Evolutionary conservation across 768 basidiomycete genomes (phyloP), one percentile per base, ranked within the genome.

Genomic region (Rickenella mellea): DNA sequence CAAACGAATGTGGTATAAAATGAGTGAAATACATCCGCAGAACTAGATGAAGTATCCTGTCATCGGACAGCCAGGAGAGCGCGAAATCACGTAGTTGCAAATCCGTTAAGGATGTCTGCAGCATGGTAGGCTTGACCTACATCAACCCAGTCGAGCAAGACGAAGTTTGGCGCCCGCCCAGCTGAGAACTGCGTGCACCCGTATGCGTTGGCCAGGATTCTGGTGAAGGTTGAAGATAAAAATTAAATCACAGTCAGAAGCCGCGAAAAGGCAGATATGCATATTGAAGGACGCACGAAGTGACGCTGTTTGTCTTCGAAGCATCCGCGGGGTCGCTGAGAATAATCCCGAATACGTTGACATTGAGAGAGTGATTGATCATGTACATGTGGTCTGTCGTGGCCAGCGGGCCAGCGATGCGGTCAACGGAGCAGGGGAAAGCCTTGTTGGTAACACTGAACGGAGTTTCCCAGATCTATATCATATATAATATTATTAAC

Each of bases 341-440:
- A 36, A 58, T 45, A 46, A 62, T 48, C n/a, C n/a, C n/a, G n/a
- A n/a, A n/a, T n/a, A n/a, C n/a, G 29, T 76, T 60, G 39, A 52
- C 62, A 61, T 78, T 71, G 5, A 78, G 58, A 9, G 67, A 71
- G 47, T 79, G 77, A 52, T 78, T 79, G 55, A 78, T 73, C 58
- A 77, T 57, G 51, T 76, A 73, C 52, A 70, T 70, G 50, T 79
- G 76, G 41, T 76, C 74, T 21, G 55, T 55, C 1, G 63, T 64
- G 5, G 67, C 49, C 15, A 76, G 62, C 6, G 74, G 69, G 0
- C 75, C 75, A n/a, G 49, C 50, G 24, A 66, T 74, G 29, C 76
- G 69, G 46, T 77, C 65, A 21, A 77, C 68, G n/a, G 55, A 62
- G 53, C 77, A 79, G 0, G 76, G 73, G 57, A 77, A 78, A 9